These are phyloP conservation scores for Kwoniella heveanensis DNA, from an alignment of 768 basidiomycete species.

Conservation along the genomic window DNA sequence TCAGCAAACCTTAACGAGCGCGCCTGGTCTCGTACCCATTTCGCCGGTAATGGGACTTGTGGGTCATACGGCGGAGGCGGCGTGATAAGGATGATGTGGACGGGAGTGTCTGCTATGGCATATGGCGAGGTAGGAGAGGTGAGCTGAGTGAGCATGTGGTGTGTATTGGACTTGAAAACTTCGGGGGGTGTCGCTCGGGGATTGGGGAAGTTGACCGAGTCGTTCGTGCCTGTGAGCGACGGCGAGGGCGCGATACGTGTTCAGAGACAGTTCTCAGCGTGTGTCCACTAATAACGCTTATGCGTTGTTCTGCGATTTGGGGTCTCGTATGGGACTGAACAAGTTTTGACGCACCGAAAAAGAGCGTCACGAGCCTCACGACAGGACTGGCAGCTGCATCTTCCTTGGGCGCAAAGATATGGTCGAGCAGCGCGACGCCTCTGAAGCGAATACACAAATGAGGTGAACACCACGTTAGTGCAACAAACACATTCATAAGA, in stretches of 20 bases:
- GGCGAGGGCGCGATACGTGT: not conserved
- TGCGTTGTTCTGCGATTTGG: too few species aligned
- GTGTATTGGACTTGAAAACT: slow-evolving; percentile 25
- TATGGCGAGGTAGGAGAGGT: slow-evolving; percentile 30
- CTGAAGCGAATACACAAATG: too few species aligned
- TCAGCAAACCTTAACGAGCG: slow-evolving; percentile 11
- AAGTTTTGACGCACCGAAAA: slow-evolving; percentile 32
- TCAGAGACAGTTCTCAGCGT: too few species aligned
- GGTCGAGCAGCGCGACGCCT: slow-evolving; percentile 27
- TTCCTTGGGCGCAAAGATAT: slow-evolving; percentile 32
- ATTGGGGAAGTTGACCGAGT: slow-evolving; percentile 21
- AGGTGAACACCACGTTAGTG: too few species aligned
- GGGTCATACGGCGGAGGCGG: slow-evolving; percentile 15
- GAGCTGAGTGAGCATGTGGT: slow-evolving; percentile 18
- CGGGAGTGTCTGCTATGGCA: slow-evolving; percentile 2
- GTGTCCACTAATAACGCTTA: too few species aligned
- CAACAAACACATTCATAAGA: too few species aligned
- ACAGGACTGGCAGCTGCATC: not conserved
- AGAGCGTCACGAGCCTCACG: slow-evolving; percentile 36
- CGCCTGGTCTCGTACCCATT: slow-evolving; percentile 3
- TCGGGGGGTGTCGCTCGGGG: slow-evolving; percentile 19
- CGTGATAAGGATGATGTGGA: slow-evolving; percentile 29
- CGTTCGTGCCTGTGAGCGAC: slow-evolving; percentile 32
- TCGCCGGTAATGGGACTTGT: not conserved
- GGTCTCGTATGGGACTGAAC: too few species aligned